A percentile compares a stretch with the other conserved stretches of the same genome.
phyloP scores from a whole-genome alignment of 805 yeast genomes.

The Komagataella ulmi region DNA sequence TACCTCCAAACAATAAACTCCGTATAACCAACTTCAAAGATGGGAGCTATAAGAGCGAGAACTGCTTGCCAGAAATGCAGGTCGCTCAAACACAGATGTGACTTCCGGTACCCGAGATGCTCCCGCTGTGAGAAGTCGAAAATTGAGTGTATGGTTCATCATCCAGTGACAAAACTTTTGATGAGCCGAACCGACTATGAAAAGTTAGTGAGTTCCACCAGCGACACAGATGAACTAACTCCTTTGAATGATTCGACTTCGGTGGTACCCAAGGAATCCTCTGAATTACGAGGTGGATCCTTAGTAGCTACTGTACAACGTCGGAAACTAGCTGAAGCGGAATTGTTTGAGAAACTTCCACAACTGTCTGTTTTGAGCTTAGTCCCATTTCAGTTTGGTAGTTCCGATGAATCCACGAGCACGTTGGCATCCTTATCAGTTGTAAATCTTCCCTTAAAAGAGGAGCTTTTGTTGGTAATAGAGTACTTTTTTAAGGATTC shows the following conservation, averaged over 20 bases:
- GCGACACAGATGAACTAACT: neutral
- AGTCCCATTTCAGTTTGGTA: neutral
- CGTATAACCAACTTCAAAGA: neutral
- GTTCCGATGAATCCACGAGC: neutral
- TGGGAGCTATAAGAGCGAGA: constrained; percentile 7
- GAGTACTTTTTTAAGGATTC: neutral
- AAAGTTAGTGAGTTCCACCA: neutral
- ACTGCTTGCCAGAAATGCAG: constrained; percentile 13
- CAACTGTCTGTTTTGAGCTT: neutral
- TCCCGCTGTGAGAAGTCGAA: constrained; percentile 9
- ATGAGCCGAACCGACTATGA: neutral
- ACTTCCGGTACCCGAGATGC: constrained; percentile 11
- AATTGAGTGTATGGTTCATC: constrained; percentile 9
- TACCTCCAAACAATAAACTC: neutral
- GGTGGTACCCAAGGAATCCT: neutral
- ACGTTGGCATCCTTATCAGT: neutral
- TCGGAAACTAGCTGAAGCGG: neutral
- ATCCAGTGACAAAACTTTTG: constrained; percentile 8
- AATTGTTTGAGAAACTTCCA: neutral
- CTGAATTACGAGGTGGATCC: neutral
- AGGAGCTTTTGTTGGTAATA: neutral
- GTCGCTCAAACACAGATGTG: constrained; percentile 12
- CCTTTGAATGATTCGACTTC: neutral
- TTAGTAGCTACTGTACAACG: neutral
- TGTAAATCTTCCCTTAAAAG: neutral